Conservation (phyloP, 169 alveolate species). For the Plasmodium ovale region DNA sequence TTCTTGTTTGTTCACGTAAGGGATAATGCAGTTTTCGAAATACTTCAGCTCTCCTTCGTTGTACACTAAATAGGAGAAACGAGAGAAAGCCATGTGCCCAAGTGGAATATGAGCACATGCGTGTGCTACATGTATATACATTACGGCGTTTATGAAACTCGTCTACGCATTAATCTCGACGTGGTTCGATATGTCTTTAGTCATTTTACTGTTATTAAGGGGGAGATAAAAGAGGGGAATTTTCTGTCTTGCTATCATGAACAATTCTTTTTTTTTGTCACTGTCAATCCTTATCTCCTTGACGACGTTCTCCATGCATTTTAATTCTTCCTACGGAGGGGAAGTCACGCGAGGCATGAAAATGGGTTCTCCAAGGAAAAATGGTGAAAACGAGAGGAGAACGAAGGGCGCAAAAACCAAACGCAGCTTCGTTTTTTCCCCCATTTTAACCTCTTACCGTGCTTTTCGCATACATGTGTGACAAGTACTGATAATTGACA, state of each 20-base stretch:
- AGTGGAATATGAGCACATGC: not conserved
- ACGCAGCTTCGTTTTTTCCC: not conserved
- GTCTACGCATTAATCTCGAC: too few species aligned
- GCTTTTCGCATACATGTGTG: conserved; percentile 26
- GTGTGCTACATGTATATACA: too few species aligned
- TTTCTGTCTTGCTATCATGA: conserved; percentile 46
- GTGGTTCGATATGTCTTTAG: too few species aligned
- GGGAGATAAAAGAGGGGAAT: conserved; percentile 45
- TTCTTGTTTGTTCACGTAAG: conserved; percentile 60
- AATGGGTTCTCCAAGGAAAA: not conserved
- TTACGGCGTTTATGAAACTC: too few species aligned
- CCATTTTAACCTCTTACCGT: conserved; percentile 17
- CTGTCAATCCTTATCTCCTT: conserved; percentile 39
- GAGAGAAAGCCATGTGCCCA: not conserved
- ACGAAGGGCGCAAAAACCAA: not conserved
- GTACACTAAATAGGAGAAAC: conserved; percentile 29
- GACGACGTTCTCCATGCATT: conserved; percentile 3
- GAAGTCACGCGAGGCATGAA: not conserved
- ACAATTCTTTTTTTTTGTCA: conserved; percentile 47
- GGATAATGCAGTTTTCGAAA: conserved; percentile 34
- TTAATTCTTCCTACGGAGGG: conserved; percentile 42
- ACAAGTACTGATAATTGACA: conserved; percentile 44
- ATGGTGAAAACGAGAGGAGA: not conserved
- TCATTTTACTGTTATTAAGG: conserved; percentile 35
- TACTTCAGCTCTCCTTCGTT: conserved; percentile 58